Evolutionary conservation across 2,329 filamentous ascomycete species (phyloP).

Genomic region (Cryphonectria carpinicola): DNA sequence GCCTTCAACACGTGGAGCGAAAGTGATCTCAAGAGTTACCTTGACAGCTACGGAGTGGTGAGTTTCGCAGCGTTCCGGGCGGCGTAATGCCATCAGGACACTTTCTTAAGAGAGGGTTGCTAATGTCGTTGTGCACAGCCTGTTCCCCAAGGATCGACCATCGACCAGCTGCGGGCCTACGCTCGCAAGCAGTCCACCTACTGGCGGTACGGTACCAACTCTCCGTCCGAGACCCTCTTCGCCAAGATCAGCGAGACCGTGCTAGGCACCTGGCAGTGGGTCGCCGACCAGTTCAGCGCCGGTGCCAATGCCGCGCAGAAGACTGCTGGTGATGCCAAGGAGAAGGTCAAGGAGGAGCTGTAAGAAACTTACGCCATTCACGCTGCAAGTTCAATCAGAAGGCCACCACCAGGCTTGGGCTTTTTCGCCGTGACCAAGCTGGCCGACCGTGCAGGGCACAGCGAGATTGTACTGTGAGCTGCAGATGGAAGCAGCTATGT

Average conservation of each 20-base stretch:
- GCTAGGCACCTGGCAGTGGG: constrained; percentile 55
- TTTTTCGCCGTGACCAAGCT: neutral
- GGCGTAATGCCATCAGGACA: neutral
- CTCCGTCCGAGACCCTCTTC: constrained; percentile 66
- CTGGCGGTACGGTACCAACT: constrained; percentile 75
- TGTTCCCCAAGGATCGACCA: constrained; percentile 67
- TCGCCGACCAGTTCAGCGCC: constrained; percentile 51
- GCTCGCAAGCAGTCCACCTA: constrained; percentile 76
- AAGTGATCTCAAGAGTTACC: constrained; percentile 75
- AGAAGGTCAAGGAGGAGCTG: constrained; percentile 53
- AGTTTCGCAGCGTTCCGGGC: constrained; percentile 31
- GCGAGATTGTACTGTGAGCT: neutral
- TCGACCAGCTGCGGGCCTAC: constrained; percentile 71
- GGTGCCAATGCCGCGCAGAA: constrained; percentile 54
- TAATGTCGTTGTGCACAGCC: constrained; percentile 38
- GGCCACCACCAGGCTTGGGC: neutral
- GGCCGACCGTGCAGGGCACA: neutral
- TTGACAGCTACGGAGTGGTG: constrained; percentile 76
- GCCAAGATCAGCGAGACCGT: constrained; percentile 62
- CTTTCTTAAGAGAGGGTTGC: neutral
- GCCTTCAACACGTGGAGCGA: constrained; percentile 76
- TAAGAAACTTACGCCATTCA: constrained; percentile 38
- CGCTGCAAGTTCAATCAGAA: neutral
- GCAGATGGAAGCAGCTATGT: neutral
- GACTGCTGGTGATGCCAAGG: constrained; percentile 46